A percentile compares a stretch with the other conserved stretches of the same genome.
Conservation (phyloP, 164 flowering plant genomes). For the Akebia trifoliata region DNA sequence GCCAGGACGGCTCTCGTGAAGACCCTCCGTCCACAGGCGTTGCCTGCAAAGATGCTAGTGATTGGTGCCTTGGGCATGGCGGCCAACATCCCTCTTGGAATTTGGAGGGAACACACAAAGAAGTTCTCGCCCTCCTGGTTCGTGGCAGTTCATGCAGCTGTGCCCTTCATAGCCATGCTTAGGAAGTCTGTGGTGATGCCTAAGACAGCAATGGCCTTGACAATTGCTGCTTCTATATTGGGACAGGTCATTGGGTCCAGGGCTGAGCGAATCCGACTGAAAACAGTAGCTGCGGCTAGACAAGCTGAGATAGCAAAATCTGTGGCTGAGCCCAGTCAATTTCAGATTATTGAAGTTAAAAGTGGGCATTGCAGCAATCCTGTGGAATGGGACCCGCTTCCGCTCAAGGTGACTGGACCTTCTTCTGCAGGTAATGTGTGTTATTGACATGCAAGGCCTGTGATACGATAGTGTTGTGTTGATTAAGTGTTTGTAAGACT, state of each 20-base stretch:
- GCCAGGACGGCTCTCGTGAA: slow-evolving; percentile 80
- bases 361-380: slow-evolving; percentile 32
- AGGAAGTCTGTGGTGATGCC: slow-evolving; percentile 94
- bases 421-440: slow-evolving; percentile 33
- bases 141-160: slow-evolving; percentile 26
- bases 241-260: slow-evolving; percentile 96
- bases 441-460: slow-evolving; percentile 20
- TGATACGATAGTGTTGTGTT: neutral
- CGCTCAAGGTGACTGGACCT: slow-evolving; percentile 28
- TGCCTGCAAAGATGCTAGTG: slow-evolving; percentile 76
- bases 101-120: slow-evolving; percentile 83
- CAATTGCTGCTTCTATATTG: slow-evolving; percentile 84
- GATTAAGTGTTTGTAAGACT: neutral
- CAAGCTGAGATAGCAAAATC: slow-evolving; percentile 13
- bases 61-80: slow-evolving; percentile 95
- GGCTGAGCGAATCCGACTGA: slow-evolving; percentile 78
- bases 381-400: slow-evolving; percentile 38
- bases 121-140: slow-evolving; percentile 41
- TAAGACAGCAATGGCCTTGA: slow-evolving; percentile 93
- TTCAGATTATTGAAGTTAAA: slow-evolving; percentile 21
- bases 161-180: slow-evolving; percentile 37
- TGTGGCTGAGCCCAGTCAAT: slow-evolving; percentile 10
- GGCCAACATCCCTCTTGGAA: slow-evolving; percentile 76
- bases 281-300: slow-evolving; percentile 32
- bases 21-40: slow-evolving; percentile 82